Percentiles rank a stretch among this genome's conserved stretches.
These are phyloP conservation scores for Myriosclerotinia duriaeana DNA, from an alignment of 2,329 filamentous ascomycete species.

Conservation along the genomic window DNA sequence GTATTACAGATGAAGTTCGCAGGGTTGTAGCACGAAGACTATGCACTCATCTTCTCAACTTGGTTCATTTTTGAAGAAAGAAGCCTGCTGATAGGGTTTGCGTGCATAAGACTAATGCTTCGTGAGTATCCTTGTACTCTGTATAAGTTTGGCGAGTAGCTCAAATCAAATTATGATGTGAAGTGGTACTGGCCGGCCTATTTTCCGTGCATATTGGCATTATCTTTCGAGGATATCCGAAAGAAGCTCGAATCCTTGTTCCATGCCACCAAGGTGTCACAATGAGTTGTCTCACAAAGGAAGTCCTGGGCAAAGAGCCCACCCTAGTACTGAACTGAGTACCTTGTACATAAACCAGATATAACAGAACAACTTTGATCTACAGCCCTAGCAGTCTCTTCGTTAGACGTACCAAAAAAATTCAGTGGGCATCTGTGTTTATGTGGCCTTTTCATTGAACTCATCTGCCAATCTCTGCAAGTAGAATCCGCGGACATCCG, in stretches of 20 bases:
- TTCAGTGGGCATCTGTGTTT: neutral
- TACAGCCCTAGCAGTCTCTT: neutral
- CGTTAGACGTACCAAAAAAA: neutral
- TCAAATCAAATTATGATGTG: neutral
- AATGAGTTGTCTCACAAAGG: neutral
- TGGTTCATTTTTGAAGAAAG: neutral
- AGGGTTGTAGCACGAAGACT: neutral
- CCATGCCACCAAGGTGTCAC: neutral
- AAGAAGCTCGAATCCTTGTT: neutral
- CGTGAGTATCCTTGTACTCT: neutral
- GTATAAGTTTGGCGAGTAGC: neutral
- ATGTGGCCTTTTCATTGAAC: conserved; percentile 44
- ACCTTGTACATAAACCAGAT: neutral
- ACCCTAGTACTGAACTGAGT: neutral
- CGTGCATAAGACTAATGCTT: neutral
- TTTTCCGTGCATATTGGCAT: neutral
- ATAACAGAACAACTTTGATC: neutral
- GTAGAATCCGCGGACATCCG: conserved; percentile 72
- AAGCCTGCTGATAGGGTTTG: neutral
- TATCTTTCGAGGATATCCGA: neutral
- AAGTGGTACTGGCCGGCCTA: neutral
- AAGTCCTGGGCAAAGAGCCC: neutral
- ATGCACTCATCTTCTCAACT: neutral
- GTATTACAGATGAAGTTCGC: neutral
- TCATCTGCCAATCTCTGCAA: conserved; percentile 70